Evolutionary conservation across 1,139 yeast species (phyloP).

Genomic region (Geotrichum candidum): DNA sequence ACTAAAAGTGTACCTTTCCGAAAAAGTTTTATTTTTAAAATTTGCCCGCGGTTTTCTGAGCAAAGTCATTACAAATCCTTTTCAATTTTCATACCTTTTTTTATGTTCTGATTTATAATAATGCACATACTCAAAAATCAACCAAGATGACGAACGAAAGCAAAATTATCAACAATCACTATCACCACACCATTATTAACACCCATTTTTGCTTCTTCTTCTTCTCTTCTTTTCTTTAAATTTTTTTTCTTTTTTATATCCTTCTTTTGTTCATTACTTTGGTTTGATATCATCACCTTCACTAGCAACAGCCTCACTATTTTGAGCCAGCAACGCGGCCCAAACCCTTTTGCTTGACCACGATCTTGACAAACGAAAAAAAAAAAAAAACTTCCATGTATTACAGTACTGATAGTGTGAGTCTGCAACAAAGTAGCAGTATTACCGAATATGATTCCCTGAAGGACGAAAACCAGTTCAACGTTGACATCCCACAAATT

Average conservation of each 20-base stretch:
- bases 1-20: no score
- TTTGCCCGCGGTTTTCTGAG: background rate
- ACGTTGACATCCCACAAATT: slow-evolving; percentile 49
- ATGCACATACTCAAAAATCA: background rate
- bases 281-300: no score
- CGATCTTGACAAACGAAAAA: no score
- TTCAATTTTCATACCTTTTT: background rate
- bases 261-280: no score
- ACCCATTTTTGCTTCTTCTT: background rate
- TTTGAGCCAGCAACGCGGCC: no score
- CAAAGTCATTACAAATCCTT: background rate
- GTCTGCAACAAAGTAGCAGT: background rate
- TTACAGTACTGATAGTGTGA: background rate
- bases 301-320: no score
- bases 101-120: background rate
- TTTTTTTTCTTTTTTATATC: no score
- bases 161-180: background rate
- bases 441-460: slow-evolving; percentile 15
- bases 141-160: background rate
- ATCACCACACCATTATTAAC: background rate
- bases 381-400: background rate
- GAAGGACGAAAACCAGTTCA: slow-evolving; percentile 27
- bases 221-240: no score
- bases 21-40: background rate
- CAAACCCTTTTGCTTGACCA: no score